Evolutionary conservation across 345 rosid genomes (phyloP).

Genomic region (Nephelium lappaceum): DNA sequence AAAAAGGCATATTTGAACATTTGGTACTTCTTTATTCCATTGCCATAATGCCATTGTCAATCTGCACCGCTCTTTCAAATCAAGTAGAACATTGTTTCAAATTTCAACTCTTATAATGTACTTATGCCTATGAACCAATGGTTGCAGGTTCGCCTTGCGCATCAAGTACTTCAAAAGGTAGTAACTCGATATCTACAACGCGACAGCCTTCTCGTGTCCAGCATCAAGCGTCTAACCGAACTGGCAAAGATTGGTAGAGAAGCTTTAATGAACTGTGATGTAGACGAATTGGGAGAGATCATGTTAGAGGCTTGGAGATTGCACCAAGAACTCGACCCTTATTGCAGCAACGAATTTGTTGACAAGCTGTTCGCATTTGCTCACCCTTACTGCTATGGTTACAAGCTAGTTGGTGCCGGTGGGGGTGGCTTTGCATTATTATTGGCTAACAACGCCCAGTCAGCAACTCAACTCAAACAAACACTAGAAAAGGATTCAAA

Average conservation of each 20-base stretch:
- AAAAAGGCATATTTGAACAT: neutral
- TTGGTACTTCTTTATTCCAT: too few species aligned
- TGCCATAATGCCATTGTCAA: neutral
- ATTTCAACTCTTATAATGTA: neutral
- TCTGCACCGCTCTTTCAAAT: neutral
- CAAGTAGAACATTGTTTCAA: neutral
- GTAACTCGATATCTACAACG: constrained; percentile 80
- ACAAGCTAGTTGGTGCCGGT: constrained; percentile 97
- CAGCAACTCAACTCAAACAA: constrained; percentile 52
- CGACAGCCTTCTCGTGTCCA: constrained; percentile 77
- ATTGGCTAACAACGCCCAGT: constrained; percentile 58
- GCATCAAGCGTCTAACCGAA: constrained; percentile 84
- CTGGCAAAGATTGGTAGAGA: constrained; percentile 86
- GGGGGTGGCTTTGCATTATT: constrained; percentile 92
- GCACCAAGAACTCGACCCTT: constrained; percentile 97
- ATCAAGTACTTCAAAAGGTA: constrained; percentile 90
- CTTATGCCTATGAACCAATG: neutral
- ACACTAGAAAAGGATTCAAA: constrained; percentile 49
- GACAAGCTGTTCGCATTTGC: constrained; percentile 68
- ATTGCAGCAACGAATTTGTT: constrained; percentile 88
- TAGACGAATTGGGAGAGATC: constrained; percentile 82
- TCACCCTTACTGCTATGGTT: constrained; percentile 81
- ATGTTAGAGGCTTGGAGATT: constrained; percentile 93
- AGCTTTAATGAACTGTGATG: constrained; percentile 83
- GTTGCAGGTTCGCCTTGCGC: constrained; percentile 88